Percentiles rank a stretch among this genome's conserved stretches.
Conservation (phyloP, 2,329 filamentous ascomycete species). For the Annulohypoxylon truncatum region DNA sequence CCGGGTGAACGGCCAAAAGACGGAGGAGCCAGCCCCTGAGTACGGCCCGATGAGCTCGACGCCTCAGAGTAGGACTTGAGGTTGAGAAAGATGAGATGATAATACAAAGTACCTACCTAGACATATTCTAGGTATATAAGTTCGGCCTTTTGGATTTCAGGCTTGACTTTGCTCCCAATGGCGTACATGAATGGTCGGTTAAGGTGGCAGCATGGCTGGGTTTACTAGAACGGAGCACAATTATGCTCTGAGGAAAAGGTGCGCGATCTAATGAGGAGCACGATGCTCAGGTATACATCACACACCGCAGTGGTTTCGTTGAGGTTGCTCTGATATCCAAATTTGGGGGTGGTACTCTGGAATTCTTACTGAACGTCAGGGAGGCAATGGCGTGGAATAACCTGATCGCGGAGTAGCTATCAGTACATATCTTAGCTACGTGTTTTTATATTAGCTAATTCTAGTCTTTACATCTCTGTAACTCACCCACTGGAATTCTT, state of each 20-base stretch:
- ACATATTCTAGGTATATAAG: background rate
- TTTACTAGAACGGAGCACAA: background rate
- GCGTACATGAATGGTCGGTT: background rate
- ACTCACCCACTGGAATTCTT: too few relatives aligned
- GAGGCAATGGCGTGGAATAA: background rate
- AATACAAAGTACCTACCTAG: background rate
- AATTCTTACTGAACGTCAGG: background rate
- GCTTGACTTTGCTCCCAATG: background rate
- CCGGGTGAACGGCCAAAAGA: conserved; percentile 12
- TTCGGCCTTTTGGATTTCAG: background rate
- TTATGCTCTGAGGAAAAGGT: background rate
- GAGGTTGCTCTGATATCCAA: background rate
- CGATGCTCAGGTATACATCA: background rate
- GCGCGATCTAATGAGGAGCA: background rate
- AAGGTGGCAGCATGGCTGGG: background rate
- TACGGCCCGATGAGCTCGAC: conserved; percentile 24
- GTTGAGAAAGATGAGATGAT: background rate
- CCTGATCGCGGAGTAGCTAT: background rate
- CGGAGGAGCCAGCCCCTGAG: background rate
- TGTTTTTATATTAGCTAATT: background rate
- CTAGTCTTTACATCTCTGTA: too few relatives aligned
- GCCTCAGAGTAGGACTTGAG: conserved; percentile 17
- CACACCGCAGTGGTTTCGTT: background rate
- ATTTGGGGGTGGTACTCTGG: background rate
- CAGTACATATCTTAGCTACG: background rate